These are phyloP conservation scores for Eugenia klotzschiana DNA, from an alignment of 441 rosid genomes.

Conservation along the genomic window DNA sequence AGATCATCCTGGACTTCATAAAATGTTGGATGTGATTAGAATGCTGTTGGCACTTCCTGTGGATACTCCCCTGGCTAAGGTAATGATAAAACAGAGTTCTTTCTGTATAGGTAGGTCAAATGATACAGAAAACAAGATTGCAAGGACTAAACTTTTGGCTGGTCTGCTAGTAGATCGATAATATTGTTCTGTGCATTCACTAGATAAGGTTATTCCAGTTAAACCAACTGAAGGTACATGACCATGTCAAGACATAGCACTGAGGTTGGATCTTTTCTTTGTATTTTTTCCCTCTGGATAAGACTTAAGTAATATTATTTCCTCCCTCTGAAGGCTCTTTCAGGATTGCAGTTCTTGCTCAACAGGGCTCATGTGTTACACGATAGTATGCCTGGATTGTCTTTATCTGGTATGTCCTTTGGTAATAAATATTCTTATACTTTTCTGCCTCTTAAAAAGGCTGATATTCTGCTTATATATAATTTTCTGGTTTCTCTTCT, in stretches of 20 bases:
- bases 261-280: not conserved
- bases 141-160: not conserved
- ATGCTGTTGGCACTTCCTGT: conserved; percentile 73
- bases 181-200: not conserved
- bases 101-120: not conserved
- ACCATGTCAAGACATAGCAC: not conserved
- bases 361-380: conserved; percentile 36
- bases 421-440: not conserved
- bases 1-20: conserved; percentile 76
- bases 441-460: not conserved
- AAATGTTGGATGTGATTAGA: conserved; percentile 48
- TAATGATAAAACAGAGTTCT: conserved; percentile 9
- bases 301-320: not conserved
- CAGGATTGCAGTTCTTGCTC: conserved; percentile 77
- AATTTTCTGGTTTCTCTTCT: not conserved
- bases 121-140: not conserved
- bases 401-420: conserved; percentile 46
- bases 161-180: not conserved
- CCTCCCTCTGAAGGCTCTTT: conserved; percentile 45
- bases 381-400: conserved; percentile 61
- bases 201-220: not conserved
- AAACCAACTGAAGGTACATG: not conserved
- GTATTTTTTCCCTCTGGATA: not conserved
- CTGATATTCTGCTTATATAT: not conserved
- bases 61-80: conserved; percentile 83